Evolutionary conservation across 2,329 filamentous ascomycete genomes (phyloP), one percentile per base, ranked within the genome.

Genomic region (Xylaria sp.): DNA sequence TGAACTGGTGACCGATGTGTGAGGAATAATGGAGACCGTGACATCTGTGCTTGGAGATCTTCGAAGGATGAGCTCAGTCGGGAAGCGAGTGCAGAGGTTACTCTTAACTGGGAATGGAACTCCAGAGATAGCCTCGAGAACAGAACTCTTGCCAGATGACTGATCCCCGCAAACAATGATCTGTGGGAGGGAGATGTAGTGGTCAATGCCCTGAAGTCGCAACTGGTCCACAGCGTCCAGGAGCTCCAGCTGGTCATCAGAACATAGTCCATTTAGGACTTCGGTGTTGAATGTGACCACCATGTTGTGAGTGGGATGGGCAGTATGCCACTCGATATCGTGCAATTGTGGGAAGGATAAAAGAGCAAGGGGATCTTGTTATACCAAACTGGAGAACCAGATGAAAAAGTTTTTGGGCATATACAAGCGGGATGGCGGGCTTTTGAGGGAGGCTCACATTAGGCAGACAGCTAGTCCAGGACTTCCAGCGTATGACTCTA

Each of bases 51-150:
- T 68, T 0, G 76, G 23, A 2, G 78, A 78, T 10, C 84, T 82
- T 21, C 88, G 84, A 3, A 91, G 81, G 13, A 89, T 81, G 23
- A 91, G 79, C 75, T 91, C 87, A 0, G 88, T 91, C 0, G 88
- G 84, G 69, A 91, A 91, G 0, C 87, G 82, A 0, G 89, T 91
- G 76, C 88, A 91, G 0, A 90, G 75, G 44, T 83, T 86, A 62
- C 87, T 85, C 27, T 88, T 86, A 9, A 82, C 80, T 0, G 88
- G 88, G 69, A 92, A 91, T 0, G 83, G 82, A 1, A 91, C 82
- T 3, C 87, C 84, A 0, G 89, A 89, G 47, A 92, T 87, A 1
- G 88, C 89, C 72, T 91, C 88, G 0, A 92, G 83, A 0, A 91
- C 87, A 0, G 88, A 90, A 65, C 86, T 90, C 75, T 92, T 92